Base-by-base conservation (phyloP, 768 basidiomycete genomes). In the Panaeolus cyanescens region DNA sequence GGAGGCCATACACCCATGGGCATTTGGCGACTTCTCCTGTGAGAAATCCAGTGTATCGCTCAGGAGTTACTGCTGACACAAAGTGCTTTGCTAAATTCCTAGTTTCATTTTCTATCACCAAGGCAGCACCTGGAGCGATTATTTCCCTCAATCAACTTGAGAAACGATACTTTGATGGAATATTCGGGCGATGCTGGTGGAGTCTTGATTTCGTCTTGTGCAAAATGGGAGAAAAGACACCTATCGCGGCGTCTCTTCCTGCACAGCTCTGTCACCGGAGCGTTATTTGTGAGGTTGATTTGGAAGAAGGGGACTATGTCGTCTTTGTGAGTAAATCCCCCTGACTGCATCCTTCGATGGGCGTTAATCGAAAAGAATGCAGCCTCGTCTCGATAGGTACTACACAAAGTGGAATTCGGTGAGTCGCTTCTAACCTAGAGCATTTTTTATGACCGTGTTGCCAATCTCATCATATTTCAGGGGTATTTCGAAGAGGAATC, bases 11-110 rank as follows among this genome's bases (percentile, higher is more conserved):
- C 70, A 75, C 42, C 77, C 78, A 0, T 83, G 80, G 79, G 72
- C 75, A 12, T 80, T 74, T 56, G 83, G 82, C 15, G 82, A 83
- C 55, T 69, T 84, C 13, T 74, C 78, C 5, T 84, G 81, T 82
- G 59, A 54, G 81, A 9, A 25, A 42, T 4, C n/a, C 4, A 19
- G 25, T 8, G 7, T 25, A 28, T 42, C 40, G 2, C 13, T 7
- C 10, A 9, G 1, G 5, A 42, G 1, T 42, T 25, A 1, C 40
- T 9, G 8, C 6, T 1, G 4, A 8, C 1, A 8, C 5, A 20
- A 6, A 19, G 40, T 2, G 37, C 37, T n/a, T n/a, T 20, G 19
- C 25, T 22, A n/a, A n/a, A n/a, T 42, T 32, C 20, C 12, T 22
- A 68, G 67, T 63, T 56, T 25, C 62, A 17, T 61, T 68, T 37